A percentile compares a stretch with the other conserved stretches of the same genome.
These are phyloP conservation scores for Paxillus involutus DNA, from an alignment of 768 basidiomycete species.

Conservation along the genomic window DNA sequence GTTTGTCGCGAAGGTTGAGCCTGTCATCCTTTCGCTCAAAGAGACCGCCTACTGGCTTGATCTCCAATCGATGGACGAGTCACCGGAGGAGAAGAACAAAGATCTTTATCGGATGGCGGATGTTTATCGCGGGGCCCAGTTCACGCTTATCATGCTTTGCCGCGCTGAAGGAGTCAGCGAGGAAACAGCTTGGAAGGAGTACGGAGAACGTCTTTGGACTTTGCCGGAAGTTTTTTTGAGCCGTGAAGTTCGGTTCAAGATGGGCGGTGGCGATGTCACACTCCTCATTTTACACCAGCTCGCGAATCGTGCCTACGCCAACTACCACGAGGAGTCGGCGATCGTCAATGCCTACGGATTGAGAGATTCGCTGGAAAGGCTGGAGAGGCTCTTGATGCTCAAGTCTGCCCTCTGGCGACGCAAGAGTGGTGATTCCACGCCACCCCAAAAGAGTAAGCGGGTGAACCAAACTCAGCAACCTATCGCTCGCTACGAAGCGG, in stretches of 20 bases:
- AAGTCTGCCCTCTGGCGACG: slow-evolving; percentile 25
- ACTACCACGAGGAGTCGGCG: slow-evolving; percentile 15
- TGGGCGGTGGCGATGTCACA: slow-evolving; percentile 9
- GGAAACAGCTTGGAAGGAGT: slow-evolving; percentile 11
- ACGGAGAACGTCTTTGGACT: slow-evolving; percentile 26
- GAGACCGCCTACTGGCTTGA: slow-evolving; percentile 24
- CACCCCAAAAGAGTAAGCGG: neutral
- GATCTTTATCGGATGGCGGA: slow-evolving; percentile 27
- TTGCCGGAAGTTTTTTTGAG: slow-evolving; percentile 23
- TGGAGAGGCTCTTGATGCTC: slow-evolving; percentile 21
- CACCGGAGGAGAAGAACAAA: slow-evolving; percentile 3
- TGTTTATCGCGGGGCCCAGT: slow-evolving; percentile 19
- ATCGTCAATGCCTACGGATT: slow-evolving; percentile 20
- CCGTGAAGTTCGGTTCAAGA: slow-evolving; percentile 16
- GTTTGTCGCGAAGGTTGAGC: slow-evolving; percentile 9
- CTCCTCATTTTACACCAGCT: slow-evolving; percentile 22
- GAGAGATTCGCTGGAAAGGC: slow-evolving; percentile 20
- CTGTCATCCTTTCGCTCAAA: slow-evolving; percentile 2
- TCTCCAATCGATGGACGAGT: neutral
- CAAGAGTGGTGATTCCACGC: neutral
- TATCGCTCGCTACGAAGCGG: slow-evolving; percentile 6
- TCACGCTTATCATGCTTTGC: slow-evolving; percentile 22
- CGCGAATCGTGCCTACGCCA: slow-evolving; percentile 20
- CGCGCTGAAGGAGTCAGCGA: neutral
- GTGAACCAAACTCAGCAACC: neutral